Base-by-base conservation (phyloP, 495 filamentous ascomycete species). In the Oidiodendron maius region DNA sequence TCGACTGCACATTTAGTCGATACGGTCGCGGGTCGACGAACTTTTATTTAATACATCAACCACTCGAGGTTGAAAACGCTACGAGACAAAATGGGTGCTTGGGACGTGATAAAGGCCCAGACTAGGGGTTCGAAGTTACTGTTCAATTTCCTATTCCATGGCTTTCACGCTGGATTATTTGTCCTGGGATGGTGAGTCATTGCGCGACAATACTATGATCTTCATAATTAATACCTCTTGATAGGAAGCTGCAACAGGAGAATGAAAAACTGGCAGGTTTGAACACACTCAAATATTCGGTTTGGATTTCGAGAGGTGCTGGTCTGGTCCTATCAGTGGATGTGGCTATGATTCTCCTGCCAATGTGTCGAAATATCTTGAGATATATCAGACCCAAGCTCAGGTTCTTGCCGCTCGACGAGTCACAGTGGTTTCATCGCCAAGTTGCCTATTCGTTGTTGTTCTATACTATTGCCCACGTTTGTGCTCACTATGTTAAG, bases 281-380 rank as follows among this genome's bases (percentile, higher is more conserved):
- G 24, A 99, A 99, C 66, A 80, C 68, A 1, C 75, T 99, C 38
- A 68, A 71, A 38, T 97, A 77, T 62, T 96, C 91, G 1, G 93
- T 99, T 24, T 99, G 91, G 90, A 70, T 97, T 25, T 97, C 93
- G 16, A 80, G 93, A 76, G 93, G 93, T 51, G 91, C 93, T 22
- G 93, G 89, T 43, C 67, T 99, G 22, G 78, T 77, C 2, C 65
- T 99, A 52, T 81, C 82, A 2, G 74, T 95, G 30, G 94, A 99
- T 72, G 82, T 80, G 37, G 82, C 86, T 34, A 67, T 99, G 53
- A 96, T 99, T 60, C 61, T 97, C 22, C 69, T 97, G 46, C 93
- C 93, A 8, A 95, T 97, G 78, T 97, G 94, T 74, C 75, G 93
- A 52, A 99, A 89, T 56, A 64, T 96, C 18, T 72, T 99, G 40